Evolutionary conservation across 441 rosid species (phyloP).

Genomic region (Adansonia rubrostipa): DNA sequence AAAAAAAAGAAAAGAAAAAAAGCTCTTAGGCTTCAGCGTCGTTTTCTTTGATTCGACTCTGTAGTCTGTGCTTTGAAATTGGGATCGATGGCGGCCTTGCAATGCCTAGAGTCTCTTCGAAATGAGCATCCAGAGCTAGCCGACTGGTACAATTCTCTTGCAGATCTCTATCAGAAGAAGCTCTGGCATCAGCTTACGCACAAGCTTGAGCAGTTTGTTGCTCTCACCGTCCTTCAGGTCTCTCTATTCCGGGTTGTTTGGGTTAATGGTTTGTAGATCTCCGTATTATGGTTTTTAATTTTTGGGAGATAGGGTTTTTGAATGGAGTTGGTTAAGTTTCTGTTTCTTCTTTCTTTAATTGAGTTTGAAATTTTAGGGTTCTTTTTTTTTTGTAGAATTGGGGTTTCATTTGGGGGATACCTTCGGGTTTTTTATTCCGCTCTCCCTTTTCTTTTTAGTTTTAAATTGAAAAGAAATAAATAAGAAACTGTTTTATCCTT

Average conservation of each 20-base stretch:
- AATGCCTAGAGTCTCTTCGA: neutral
- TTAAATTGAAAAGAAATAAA: neutral
- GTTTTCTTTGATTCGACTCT: conserved; percentile 26
- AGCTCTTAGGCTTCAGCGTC: neutral
- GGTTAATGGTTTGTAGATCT: neutral
- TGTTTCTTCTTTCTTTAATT: neutral
- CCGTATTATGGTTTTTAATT: neutral
- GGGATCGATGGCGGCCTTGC: conserved; percentile 37
- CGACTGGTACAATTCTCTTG: conserved; percentile 1
- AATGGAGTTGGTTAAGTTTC: neutral
- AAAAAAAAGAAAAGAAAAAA: no score
- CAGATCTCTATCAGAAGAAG: conserved; percentile 61
- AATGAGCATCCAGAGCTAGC: neutral
- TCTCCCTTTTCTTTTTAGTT: neutral
- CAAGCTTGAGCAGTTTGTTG: conserved; percentile 92
- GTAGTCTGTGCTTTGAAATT: conserved; percentile 2
- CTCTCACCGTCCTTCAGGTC: conserved; percentile 84
- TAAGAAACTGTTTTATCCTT: neutral
- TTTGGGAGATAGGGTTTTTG: neutral
- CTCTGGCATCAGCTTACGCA: conserved; percentile 98
- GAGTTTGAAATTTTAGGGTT: conserved; percentile 13
- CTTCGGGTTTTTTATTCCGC: neutral
- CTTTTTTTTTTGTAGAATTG: conserved; percentile 17
- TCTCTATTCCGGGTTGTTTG: neutral
- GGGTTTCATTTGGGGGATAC: conserved; percentile 7